phyloP scores from a whole-genome alignment of 345 rosid genomes.

The Rhodamnia rubescens region DNA sequence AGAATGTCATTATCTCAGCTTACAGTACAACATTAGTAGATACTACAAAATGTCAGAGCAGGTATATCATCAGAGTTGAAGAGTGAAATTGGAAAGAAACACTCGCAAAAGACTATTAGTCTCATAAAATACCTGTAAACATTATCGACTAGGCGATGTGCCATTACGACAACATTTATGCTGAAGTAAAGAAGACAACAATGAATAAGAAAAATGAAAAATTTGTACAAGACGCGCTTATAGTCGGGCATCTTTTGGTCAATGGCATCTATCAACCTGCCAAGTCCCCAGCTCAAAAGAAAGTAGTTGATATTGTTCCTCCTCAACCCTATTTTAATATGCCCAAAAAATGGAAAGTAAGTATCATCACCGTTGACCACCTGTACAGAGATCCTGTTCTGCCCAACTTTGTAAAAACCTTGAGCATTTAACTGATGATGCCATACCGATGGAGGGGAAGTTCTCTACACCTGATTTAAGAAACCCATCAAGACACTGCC shows the following conservation, averaged over 20 bases:
- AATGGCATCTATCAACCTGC: not conserved
- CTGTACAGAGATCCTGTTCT: not conserved
- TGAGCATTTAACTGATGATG: not conserved
- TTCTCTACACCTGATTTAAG: not conserved
- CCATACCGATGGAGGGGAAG: not conserved
- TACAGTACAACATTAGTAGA: not conserved
- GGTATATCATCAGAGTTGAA: not conserved
- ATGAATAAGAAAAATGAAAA: not conserved
- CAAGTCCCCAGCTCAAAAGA: not conserved
- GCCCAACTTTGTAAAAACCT: not conserved
- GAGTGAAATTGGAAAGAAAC: not conserved
- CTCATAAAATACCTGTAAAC: not conserved
- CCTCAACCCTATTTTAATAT: not conserved
- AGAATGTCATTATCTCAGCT: not conserved
- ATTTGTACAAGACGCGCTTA: not conserved
- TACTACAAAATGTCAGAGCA: not conserved
- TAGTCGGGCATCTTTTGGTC: not conserved
- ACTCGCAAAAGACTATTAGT: not conserved
- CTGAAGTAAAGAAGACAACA: not conserved
- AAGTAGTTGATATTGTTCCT: not conserved
- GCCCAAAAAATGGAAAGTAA: not conserved
- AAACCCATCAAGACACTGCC: not conserved
- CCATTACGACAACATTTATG: not conserved
- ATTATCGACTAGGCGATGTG: not conserved
- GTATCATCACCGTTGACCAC: not conserved